Evolutionary conservation across 305 asterid genomes (phyloP), one percentile per base, ranked within the genome.

Genomic region (Striga hermonthica): DNA sequence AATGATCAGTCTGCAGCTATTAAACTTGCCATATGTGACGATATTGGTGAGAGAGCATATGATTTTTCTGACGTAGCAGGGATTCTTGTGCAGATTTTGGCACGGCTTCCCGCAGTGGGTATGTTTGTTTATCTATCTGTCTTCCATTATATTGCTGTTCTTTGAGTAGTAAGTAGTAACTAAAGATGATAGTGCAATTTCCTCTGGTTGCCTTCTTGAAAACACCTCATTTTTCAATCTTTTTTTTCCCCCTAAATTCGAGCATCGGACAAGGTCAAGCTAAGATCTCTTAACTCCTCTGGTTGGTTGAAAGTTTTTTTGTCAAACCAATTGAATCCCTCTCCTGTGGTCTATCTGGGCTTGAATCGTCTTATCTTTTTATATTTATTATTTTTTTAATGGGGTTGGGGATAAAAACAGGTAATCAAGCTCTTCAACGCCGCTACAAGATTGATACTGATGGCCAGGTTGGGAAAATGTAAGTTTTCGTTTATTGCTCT

Each of bases 21-120:
- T 60, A 92, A 92, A 77, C 97, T 92, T 56, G 97, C 98, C 73
- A 87, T 92, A 54, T 92, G 98, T 60, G 96, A 92, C 74, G 98
- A 92, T 77, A 92, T 89, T 76, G 57, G 98, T 31, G 98, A 92
- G 83, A 81, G 94, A 73, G 87, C 96, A 64, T 92, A 92, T 70
- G 90, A 92, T 78, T 72, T 79, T 62, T 68, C 82, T 50, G 98
- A 89, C 67, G 90, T 87, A 64, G 98, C 97, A 61, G 91, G 95
- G 66, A 75, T 92, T 80, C 92, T 92, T 67, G 90, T 92, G 52
- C 98, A 86, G 80, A 83, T 88, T 81, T 82, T 92, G 65, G 76
- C 90, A 22, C 83, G 88, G 70, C 85, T 82, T 64, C 94, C 96
- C 56, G 64, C 85, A 62, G 90, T 79, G 54, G 98, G 97, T 92